These are phyloP conservation scores for Backusella psychrophila DNA, from an alignment of 192 early-diverging fungal species.

Conservation along the genomic window DNA sequence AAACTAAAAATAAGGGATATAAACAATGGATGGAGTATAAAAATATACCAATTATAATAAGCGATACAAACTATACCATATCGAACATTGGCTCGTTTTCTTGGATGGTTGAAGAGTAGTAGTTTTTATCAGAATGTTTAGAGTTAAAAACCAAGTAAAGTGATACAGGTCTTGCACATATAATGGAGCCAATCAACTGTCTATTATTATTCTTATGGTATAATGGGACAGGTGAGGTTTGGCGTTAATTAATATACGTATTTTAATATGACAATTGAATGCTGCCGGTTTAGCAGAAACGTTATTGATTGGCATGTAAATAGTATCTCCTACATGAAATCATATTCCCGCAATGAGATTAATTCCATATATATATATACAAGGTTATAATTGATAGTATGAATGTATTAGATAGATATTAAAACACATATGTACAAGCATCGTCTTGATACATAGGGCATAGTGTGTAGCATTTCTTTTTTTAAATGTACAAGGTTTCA, in stretches of 20 bases:
- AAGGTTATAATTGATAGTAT: no score
- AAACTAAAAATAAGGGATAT: neutral
- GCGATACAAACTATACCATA: neutral
- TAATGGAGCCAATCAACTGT: neutral
- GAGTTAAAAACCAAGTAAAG: neutral
- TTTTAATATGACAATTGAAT: neutral
- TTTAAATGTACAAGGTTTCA: neutral
- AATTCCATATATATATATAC: no score
- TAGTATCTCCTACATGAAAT: no score
- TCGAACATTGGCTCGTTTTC: neutral
- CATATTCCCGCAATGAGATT: no score
- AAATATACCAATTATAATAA: neutral
- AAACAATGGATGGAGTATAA: neutral
- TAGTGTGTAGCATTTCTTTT: neutral
- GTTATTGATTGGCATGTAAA: neutral
- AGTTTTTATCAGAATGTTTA: neutral
- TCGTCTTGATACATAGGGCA: no score
- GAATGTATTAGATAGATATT: no score
- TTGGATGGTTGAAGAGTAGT: neutral
- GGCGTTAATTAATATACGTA: neutral
- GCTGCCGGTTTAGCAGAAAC: neutral
- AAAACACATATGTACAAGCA: no score
- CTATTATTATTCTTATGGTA: no score
- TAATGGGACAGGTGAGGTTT: neutral
- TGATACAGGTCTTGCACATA: neutral